These are phyloP conservation scores for Epithemia pelagica DNA, from an alignment of 108 stramenopile species.

Conservation along the genomic window DNA sequence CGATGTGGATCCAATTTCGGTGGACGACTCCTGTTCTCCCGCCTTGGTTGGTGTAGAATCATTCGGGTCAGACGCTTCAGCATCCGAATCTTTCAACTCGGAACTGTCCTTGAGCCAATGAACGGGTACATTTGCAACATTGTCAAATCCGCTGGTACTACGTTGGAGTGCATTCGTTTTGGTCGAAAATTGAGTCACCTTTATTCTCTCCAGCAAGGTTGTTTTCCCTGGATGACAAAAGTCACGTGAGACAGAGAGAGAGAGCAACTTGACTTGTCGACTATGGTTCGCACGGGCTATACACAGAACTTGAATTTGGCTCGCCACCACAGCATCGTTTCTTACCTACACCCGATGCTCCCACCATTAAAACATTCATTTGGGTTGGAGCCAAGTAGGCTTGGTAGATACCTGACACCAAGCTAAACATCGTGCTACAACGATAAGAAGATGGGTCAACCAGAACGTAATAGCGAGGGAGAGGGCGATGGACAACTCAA, in stretches of 20 bases:
- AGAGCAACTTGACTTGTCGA: too few species aligned
- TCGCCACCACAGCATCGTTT: too few species aligned
- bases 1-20: background rate
- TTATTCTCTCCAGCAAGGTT: constrained; percentile 67
- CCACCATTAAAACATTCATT: constrained; percentile 67
- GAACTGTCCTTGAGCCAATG: background rate
- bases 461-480: too few species aligned
- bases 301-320: too few species aligned
- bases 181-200: constrained; percentile 50
- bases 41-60: background rate
- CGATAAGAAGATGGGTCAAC: background rate
- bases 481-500: too few species aligned
- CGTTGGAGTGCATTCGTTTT: background rate
- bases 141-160: background rate
- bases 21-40: background rate
- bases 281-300: too few species aligned
- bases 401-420: constrained; percentile 65
- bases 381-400: constrained; percentile 67
- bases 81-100: background rate
- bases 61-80: background rate
- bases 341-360: constrained; percentile 59
- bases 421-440: constrained; percentile 74
- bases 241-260: background rate
- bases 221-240: constrained; percentile 26
- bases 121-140: background rate